These are phyloP conservation scores for Sanghuangporus sanghuang DNA, from an alignment of 1,284 basidiomycete genomes.

Conservation along the genomic window DNA sequence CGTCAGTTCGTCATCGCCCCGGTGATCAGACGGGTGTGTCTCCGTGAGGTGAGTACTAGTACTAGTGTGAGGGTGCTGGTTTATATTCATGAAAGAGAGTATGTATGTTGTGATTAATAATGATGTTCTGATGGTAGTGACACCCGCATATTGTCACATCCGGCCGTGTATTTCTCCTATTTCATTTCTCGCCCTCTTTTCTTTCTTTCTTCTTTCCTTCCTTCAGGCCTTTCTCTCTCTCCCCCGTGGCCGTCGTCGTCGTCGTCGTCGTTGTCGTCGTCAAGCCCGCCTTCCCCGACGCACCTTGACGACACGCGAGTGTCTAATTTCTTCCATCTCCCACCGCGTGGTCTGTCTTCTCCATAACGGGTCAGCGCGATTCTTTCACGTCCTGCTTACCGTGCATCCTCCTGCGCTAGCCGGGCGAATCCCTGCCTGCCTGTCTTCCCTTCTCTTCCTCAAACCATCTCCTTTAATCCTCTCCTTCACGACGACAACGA, in stretches of 20 bases:
- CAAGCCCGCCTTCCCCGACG: not conserved
- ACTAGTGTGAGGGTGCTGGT: too few species aligned
- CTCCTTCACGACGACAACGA: not conserved
- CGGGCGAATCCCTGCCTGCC: not conserved
- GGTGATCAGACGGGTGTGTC: too few species aligned
- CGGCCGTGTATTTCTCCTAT: not conserved
- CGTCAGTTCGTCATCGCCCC: too few species aligned
- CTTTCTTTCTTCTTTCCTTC: too few species aligned
- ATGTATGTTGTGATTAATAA: too few species aligned
- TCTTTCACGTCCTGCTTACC: not conserved
- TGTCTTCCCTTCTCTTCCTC: not conserved
- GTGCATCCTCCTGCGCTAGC: not conserved
- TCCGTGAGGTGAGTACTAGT: too few species aligned
- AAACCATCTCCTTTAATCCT: not conserved
- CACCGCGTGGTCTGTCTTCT: not conserved
- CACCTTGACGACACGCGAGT: not conserved
- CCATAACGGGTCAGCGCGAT: constrained; percentile 4
- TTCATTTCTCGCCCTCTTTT: not conserved
- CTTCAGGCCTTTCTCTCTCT: not conserved
- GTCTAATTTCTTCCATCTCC: not conserved
- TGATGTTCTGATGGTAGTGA: too few species aligned
- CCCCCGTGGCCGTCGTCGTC: not conserved
- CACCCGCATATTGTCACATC: too few species aligned
- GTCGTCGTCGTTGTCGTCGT: not conserved
- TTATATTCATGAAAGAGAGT: too few species aligned